These are phyloP conservation scores for Thalassiosira sp. DNA, from an alignment of 352 stramenopile genomes.

Conservation along the genomic window DNA sequence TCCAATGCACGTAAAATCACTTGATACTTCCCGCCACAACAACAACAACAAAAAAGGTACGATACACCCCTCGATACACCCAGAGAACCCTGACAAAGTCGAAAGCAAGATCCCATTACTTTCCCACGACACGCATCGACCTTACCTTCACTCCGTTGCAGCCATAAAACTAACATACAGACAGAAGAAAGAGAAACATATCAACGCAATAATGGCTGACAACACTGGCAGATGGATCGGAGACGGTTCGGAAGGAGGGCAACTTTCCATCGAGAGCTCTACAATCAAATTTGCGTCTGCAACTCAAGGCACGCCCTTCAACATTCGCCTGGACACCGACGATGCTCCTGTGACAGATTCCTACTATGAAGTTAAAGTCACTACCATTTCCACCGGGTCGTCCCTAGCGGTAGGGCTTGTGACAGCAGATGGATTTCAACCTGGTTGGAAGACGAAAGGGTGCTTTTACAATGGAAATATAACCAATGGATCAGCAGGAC, in stretches of 20 bases:
- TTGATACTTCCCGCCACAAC: no score
- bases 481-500: constrained; percentile 55
- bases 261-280: background rate
- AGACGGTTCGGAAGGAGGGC: constrained; percentile 22
- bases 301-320: constrained; percentile 40
- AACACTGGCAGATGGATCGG: constrained; percentile 29
- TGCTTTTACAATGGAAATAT: constrained; percentile 78
- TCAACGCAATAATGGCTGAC: background rate
- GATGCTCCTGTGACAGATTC: background rate
- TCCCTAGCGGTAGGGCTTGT: constrained; percentile 63
- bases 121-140: background rate
- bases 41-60: no score
- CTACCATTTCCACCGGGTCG: constrained; percentile 11
- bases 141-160: background rate
- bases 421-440: constrained; percentile 31
- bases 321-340: constrained; percentile 23
- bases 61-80: no score
- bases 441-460: constrained; percentile 57
- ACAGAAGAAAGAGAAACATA: background rate
- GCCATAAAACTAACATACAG: no score
- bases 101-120: no score
- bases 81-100: no score
- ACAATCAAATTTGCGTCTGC: constrained; percentile 29
- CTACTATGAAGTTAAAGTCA: constrained; percentile 37
- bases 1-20: no score